phyloP scores from a whole-genome alignment of 257 asterid genomes.

The Jasminum sambac region DNA sequence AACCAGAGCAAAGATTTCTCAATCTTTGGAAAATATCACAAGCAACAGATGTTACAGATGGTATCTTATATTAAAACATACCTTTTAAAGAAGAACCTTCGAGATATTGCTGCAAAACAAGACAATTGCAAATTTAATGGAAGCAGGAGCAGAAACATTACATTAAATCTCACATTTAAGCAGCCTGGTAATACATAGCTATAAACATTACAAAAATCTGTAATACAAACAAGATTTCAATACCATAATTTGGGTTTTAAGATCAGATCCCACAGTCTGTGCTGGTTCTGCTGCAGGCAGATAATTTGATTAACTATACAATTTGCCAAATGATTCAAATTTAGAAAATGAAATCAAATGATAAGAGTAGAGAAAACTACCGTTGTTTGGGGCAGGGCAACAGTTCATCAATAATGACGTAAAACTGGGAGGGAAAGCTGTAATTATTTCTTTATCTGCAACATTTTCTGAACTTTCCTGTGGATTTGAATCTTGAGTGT shows the following conservation, averaged over 20 bases:
- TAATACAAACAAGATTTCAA: constrained; percentile 11
- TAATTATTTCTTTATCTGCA: constrained; percentile 39
- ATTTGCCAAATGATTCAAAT: constrained; percentile 7
- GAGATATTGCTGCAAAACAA: constrained; percentile 64
- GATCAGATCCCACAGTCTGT: constrained; percentile 34
- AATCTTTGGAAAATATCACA: neutral
- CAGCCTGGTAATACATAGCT: neutral
- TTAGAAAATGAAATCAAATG: constrained; percentile 13
- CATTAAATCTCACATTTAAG: neutral
- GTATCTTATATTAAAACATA: constrained; percentile 19
- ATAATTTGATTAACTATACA: constrained; percentile 24
- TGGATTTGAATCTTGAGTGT: constrained; percentile 37
- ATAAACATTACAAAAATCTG: constrained; percentile 9
- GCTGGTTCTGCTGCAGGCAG: constrained; percentile 43
- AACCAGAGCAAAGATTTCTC: neutral
- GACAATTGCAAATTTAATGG: constrained; percentile 14
- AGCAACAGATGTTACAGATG: constrained; percentile 5
- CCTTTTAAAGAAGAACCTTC: constrained; percentile 75
- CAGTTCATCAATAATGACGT: constrained; percentile 65
- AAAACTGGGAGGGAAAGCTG: constrained; percentile 77
- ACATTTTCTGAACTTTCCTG: constrained; percentile 30
- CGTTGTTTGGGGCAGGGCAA: constrained; percentile 51
- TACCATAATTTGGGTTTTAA: constrained; percentile 72
- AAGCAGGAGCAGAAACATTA: neutral
- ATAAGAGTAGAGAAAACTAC: constrained; percentile 26